Percentiles rank a stretch among this genome's conserved stretches.
phyloP scores from a whole-genome alignment of 2,329 filamentous ascomycete genomes.

The Fusarium compactum region DNA sequence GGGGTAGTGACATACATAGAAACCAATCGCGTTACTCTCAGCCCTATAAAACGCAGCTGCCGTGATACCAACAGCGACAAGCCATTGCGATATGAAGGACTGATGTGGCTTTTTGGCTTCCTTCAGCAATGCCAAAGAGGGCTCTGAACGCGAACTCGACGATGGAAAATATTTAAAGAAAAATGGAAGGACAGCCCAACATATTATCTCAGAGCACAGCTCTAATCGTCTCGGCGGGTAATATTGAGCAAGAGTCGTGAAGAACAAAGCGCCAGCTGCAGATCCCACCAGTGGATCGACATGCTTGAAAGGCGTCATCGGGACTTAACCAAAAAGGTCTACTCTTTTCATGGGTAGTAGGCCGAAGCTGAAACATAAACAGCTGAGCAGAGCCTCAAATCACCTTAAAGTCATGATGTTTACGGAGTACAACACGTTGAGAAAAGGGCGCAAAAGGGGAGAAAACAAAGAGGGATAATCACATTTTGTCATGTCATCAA shows the following conservation, averaged over 20 bases:
- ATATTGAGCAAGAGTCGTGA: conserved; percentile 39
- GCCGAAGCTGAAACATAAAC: not conserved
- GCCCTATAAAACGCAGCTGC: conserved; percentile 30
- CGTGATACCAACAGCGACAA: conserved; percentile 12
- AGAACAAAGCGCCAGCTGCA: conserved; percentile 43
- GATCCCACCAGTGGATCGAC: conserved; percentile 8
- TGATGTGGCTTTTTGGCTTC: not conserved
- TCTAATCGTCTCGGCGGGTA: conserved; percentile 42
- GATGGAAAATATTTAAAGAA: conserved; percentile 28
- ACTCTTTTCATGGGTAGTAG: not conserved
- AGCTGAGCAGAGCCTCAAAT: not conserved
- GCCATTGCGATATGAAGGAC: conserved; percentile 19
- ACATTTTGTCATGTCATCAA: not conserved
- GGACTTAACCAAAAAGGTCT: not conserved
- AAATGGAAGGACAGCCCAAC: conserved; percentile 49
- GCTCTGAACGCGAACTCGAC: too few species aligned
- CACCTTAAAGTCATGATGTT: too few species aligned
- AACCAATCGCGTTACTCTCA: conserved; percentile 12
- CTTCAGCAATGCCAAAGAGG: not conserved
- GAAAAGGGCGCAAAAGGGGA: not conserved
- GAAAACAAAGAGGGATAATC: not conserved
- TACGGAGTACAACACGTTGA: not conserved
- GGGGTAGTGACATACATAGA: conserved; percentile 9
- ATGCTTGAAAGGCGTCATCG: not conserved
- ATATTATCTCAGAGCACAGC: conserved; percentile 50